Percentiles rank a stretch among this genome's conserved stretches.
Evolutionary conservation across 2,329 filamentous ascomycete genomes (phyloP).

Genomic region (Madurella fahalii): DNA sequence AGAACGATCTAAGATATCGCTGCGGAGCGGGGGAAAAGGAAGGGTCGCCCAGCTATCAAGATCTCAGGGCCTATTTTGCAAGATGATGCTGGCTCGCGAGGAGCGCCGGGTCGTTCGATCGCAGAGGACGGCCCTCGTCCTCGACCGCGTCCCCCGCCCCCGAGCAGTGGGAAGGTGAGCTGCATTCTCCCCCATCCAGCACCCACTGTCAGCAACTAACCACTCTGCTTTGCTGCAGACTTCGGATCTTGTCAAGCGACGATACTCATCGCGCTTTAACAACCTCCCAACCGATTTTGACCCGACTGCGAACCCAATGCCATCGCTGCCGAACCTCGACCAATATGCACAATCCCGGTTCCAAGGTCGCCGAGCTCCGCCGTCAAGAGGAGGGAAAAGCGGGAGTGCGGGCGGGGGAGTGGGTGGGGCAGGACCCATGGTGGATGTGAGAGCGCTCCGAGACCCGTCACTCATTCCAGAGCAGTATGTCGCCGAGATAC

Average conservation of each 20-base stretch:
- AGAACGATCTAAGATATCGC: slow-evolving; percentile 58
- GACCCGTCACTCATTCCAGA: slow-evolving; percentile 78
- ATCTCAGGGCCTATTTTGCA: slow-evolving; percentile 59
- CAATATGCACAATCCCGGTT: slow-evolving; percentile 51
- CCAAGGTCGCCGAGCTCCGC: slow-evolving; percentile 45
- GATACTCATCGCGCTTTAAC: slow-evolving; percentile 92
- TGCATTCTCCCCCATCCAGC: not conserved
- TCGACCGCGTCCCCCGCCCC: slow-evolving; percentile 47
- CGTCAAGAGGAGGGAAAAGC: slow-evolving; percentile 45
- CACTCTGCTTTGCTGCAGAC: slow-evolving; percentile 42
- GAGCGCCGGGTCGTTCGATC: slow-evolving; percentile 28
- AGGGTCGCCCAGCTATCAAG: slow-evolving; percentile 59
- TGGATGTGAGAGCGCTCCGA: slow-evolving; percentile 73
- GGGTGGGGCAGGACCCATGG: slow-evolving; percentile 42
- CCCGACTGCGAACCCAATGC: slow-evolving; percentile 67
- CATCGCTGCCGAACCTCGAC: slow-evolving; percentile 57
- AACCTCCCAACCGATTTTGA: slow-evolving; percentile 67
- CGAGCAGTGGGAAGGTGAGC: slow-evolving; percentile 53
- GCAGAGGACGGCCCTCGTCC: slow-evolving; percentile 29
- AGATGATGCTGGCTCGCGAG: slow-evolving; percentile 39
- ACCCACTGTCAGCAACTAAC: slow-evolving; percentile 10
- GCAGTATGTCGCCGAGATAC: slow-evolving; percentile 68
- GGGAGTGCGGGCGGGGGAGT: slow-evolving; percentile 33
- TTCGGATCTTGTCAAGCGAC: slow-evolving; percentile 82
- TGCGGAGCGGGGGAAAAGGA: slow-evolving; percentile 60